These are phyloP conservation scores for Populus hybrid DNA, from an alignment of 441 rosid species.

Conservation along the genomic window DNA sequence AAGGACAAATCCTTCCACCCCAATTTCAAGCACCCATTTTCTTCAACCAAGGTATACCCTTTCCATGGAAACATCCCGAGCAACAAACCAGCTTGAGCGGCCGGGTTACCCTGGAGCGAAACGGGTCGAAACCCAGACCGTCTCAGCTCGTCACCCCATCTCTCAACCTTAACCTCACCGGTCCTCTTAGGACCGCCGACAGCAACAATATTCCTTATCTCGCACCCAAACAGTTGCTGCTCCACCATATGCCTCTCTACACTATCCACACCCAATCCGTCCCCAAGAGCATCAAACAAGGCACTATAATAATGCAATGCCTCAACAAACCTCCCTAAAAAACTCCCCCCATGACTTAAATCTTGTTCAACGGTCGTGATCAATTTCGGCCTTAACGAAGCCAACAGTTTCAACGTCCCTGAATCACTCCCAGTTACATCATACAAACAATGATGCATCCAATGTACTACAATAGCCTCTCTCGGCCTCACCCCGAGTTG, in stretches of 20 bases:
- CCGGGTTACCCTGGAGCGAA: conserved; percentile 79
- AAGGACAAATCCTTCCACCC: conserved; percentile 92
- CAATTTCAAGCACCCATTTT: conserved; percentile 63
- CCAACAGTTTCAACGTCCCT: conserved; percentile 49
- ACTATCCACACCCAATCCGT: conserved; percentile 54
- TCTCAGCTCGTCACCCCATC: conserved; percentile 67
- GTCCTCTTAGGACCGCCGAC: conserved; percentile 79
- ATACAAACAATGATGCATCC: conserved; percentile 90
- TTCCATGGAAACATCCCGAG: conserved; percentile 88
- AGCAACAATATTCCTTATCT: conserved; percentile 74
- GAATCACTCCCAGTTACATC: conserved; percentile 72
- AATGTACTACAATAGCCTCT: conserved; percentile 80
- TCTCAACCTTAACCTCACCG: conserved; percentile 58
- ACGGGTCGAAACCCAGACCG: conserved; percentile 67
- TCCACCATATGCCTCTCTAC: conserved; percentile 81
- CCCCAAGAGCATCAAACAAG: conserved; percentile 82
- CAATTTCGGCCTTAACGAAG: conserved; percentile 59
- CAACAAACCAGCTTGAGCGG: conserved; percentile 70
- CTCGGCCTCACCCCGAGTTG: conserved; percentile 56
- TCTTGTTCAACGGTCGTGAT: conserved; percentile 85
- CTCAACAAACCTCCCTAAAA: conserved; percentile 76
- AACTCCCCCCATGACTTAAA: conserved; percentile 62
- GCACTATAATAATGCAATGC: conserved; percentile 91
- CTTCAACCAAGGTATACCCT: conserved; percentile 77
- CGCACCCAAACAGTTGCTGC: conserved; percentile 76